Evolutionary conservation across 495 filamentous ascomycete genomes (phyloP).

Genomic region (Lasiosphaeris hirsuta): DNA sequence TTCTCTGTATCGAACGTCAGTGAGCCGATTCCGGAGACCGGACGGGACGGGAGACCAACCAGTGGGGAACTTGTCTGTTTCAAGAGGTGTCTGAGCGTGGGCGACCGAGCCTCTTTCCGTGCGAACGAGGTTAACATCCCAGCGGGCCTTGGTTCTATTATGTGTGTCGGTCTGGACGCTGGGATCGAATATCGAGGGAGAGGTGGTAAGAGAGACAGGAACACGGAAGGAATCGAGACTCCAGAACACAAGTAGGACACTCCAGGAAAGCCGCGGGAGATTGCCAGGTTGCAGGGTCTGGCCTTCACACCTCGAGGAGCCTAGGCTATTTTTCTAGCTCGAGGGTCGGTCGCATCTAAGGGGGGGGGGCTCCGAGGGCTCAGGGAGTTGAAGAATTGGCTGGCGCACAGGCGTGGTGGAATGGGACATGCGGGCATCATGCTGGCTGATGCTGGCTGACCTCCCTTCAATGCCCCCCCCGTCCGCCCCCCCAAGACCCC

Average conservation of each 20-base stretch:
- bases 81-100: constrained; percentile 28
- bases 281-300: constrained; percentile 15
- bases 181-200: background rate
- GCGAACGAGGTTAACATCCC: constrained; percentile 33
- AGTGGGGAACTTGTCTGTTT: constrained; percentile 20
- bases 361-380: too few relatives aligned
- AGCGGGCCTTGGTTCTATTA: constrained; percentile 5
- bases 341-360: constrained; percentile 11
- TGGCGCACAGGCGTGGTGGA: background rate
- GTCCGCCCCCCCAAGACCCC: background rate
- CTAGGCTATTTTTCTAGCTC: constrained; percentile 18
- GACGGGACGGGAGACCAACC: constrained; percentile 16
- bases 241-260: background rate
- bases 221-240: background rate
- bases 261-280: constrained; percentile 20
- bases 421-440: background rate
- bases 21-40: background rate
- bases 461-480: too few relatives aligned
- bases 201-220: constrained; percentile 1
- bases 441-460: too few relatives aligned
- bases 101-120: constrained; percentile 33
- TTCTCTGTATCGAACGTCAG: constrained; percentile 27
- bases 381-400: too few relatives aligned
- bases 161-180: constrained; percentile 1
- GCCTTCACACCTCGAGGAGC: constrained; percentile 15